Evolutionary conservation across 2,329 filamentous ascomycete species (phyloP).

Genomic region (Colletotrichum brevisporum): DNA sequence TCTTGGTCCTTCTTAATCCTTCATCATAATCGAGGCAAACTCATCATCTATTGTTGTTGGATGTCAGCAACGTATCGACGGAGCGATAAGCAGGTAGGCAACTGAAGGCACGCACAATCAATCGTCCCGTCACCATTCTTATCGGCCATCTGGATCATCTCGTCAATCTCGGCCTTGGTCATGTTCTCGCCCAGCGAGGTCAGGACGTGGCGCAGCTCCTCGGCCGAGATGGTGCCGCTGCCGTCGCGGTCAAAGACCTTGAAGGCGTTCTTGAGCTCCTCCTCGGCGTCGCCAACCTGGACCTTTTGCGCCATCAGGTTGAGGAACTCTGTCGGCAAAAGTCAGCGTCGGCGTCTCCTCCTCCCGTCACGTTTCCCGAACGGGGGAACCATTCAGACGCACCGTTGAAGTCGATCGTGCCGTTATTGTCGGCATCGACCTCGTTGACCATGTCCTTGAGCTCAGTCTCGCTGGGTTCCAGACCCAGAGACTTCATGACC

Average conservation of each 20-base stretch:
- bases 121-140: conserved; percentile 91
- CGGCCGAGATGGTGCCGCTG: conserved; percentile 92
- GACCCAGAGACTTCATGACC: conserved; percentile 90
- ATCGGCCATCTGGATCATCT: conserved; percentile 94
- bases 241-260: conserved; percentile 93
- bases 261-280: conserved; percentile 91
- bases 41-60: conserved; percentile 79
- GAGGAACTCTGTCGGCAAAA: conserved; percentile 77
- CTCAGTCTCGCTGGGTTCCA: conserved; percentile 91
- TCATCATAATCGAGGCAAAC: conserved; percentile 96
- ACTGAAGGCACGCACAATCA: conserved; percentile 74
- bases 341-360: background rate
- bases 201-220: conserved; percentile 91
- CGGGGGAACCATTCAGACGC: conserved; percentile 49
- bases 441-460: conserved; percentile 96
- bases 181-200: conserved; percentile 93
- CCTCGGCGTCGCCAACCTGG: conserved; percentile 93
- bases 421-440: conserved; percentile 92
- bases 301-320: conserved; percentile 96
- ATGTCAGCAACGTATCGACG: conserved; percentile 3
- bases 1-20: conserved; percentile 75
- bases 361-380: too few species aligned
- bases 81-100: background rate
- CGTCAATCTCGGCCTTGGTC: conserved; percentile 90
- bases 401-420: conserved; percentile 93